A percentile compares a stretch with the other conserved stretches of the same genome.
phyloP scores from a whole-genome alignment of 2,329 filamentous ascomycete species.

The Leptoxyphium fumago region DNA sequence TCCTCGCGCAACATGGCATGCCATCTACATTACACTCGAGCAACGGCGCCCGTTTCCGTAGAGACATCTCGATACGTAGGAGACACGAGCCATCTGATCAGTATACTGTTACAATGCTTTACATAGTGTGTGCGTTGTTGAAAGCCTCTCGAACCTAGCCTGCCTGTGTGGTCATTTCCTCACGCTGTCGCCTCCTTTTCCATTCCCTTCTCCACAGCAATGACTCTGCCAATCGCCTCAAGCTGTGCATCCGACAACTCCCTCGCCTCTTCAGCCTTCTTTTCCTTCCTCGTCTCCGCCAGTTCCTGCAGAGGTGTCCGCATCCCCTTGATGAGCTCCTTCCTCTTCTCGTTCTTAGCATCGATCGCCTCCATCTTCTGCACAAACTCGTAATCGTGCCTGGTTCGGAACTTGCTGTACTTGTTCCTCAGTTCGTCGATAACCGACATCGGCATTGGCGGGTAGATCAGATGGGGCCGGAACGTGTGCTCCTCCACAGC shows the following conservation, averaged over 20 bases:
- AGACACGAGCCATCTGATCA: too few species aligned
- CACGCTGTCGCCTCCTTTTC: too few species aligned
- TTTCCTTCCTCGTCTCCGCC: conserved; percentile 23
- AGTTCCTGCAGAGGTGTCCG: conserved; percentile 34
- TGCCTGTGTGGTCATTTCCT: too few species aligned
- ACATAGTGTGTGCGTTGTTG: too few species aligned
- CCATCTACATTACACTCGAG: too few species aligned
- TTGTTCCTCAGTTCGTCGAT: conserved; percentile 76
- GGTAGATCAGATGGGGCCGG: conserved; percentile 57
- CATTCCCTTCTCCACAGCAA: conserved; percentile 11
- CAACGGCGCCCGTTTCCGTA: too few species aligned
- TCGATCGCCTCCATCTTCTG: conserved; percentile 48
- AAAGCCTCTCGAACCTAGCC: too few species aligned
- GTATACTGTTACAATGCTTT: too few species aligned
- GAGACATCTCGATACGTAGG: too few species aligned
- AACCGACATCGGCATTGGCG: conserved; percentile 65
- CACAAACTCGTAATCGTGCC: conserved; percentile 64
- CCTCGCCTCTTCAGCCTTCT: conserved; percentile 21
- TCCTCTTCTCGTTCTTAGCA: conserved; percentile 29
- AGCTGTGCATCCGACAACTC: conserved; percentile 24
- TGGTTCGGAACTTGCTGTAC: conserved; percentile 66
- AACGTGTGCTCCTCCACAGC: conserved; percentile 63
- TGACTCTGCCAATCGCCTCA: conserved; percentile 27
- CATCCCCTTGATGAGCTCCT: conserved; percentile 25
- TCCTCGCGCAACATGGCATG: too few species aligned